phyloP scores from a whole-genome alignment of 306 rosid genomes.

The Calophaca sinica region DNA sequence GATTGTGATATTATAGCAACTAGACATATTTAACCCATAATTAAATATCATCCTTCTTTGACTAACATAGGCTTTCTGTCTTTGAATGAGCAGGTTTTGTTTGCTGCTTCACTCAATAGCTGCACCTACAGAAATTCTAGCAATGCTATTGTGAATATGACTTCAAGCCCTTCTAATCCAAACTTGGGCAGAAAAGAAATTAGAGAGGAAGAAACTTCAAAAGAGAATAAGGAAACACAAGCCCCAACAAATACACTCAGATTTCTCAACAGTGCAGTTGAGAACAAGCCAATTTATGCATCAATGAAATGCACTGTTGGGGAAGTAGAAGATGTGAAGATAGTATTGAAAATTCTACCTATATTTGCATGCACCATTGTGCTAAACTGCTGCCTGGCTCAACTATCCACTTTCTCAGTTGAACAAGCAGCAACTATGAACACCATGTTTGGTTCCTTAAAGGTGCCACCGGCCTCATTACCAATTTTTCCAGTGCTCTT shows the following conservation, averaged over 20 bases:
- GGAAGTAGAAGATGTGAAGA: slow-evolving; percentile 85
- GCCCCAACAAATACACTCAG: slow-evolving; percentile 57
- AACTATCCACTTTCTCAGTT: slow-evolving; percentile 91
- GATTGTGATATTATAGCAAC: too few relatives aligned
- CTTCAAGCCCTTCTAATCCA: slow-evolving; percentile 63
- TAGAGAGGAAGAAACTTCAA: slow-evolving; percentile 27
- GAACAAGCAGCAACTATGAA: slow-evolving; percentile 93
- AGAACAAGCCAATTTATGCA: slow-evolving; percentile 49
- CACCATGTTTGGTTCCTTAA: slow-evolving; percentile 78
- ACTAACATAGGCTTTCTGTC: slow-evolving; percentile 11
- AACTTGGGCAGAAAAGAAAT: slow-evolving; percentile 38
- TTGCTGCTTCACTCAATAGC: slow-evolving; percentile 60
- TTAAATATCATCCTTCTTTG: slow-evolving; percentile 9
- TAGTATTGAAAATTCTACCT: slow-evolving; percentile 75
- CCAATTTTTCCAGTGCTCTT: slow-evolving; percentile 86
- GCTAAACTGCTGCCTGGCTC: slow-evolving; percentile 92
- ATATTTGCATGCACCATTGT: slow-evolving; percentile 86
- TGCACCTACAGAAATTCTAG: slow-evolving; percentile 58
- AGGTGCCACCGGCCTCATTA: slow-evolving; percentile 89
- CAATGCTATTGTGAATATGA: slow-evolving; percentile 71
- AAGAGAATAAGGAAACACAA: slow-evolving; percentile 40
- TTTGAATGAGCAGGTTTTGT: slow-evolving; percentile 63
- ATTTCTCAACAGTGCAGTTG: slow-evolving; percentile 71
- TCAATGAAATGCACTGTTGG: slow-evolving; percentile 65
- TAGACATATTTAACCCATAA: too few relatives aligned